Evolutionary conservation across 768 basidiomycete species (phyloP).

Genomic region (Agrocybe pediades): DNA sequence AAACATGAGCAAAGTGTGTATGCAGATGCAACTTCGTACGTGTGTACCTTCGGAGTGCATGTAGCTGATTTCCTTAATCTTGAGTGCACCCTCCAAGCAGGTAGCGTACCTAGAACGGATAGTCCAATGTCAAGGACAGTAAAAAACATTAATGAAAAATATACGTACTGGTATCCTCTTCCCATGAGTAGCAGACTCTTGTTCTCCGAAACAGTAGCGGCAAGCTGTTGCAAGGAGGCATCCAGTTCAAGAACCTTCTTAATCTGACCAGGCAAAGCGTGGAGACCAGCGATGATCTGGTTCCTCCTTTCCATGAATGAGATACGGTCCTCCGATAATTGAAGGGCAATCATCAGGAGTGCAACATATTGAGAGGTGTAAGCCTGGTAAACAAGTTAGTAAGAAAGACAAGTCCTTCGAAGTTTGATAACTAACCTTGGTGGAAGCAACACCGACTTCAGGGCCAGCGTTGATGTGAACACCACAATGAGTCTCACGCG

Average conservation of each 20-base stretch:
- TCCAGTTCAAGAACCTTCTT: constrained; percentile 85
- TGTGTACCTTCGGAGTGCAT: constrained; percentile 74
- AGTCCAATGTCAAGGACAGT: background rate
- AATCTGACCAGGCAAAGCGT: constrained; percentile 88
- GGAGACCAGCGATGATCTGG: constrained; percentile 91
- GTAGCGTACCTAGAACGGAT: constrained; percentile 74
- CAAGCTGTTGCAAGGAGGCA: constrained; percentile 74
- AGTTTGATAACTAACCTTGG: constrained; percentile 62
- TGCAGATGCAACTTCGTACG: background rate
- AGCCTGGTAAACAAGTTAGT: constrained; percentile 49
- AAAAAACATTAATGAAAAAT: constrained; percentile 4
- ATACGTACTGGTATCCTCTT: constrained; percentile 88
- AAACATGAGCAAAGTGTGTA: constrained; percentile 2
- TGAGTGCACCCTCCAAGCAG: constrained; percentile 96
- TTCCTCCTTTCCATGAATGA: constrained; percentile 88
- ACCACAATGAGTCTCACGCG: constrained; percentile 98
- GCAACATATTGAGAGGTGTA: constrained; percentile 99
- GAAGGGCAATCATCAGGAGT: constrained; percentile 97
- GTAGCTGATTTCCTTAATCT: constrained; percentile 99
- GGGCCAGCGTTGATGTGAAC: constrained; percentile 99
- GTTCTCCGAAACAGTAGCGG: constrained; percentile 76
- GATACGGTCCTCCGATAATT: constrained; percentile 96
- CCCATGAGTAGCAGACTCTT: constrained; percentile 96
- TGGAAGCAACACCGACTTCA: constrained; percentile 98
- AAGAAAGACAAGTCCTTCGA: background rate